Base-by-base conservation (phyloP, 106 monocot species). In the Dioscorea alata region DNA sequence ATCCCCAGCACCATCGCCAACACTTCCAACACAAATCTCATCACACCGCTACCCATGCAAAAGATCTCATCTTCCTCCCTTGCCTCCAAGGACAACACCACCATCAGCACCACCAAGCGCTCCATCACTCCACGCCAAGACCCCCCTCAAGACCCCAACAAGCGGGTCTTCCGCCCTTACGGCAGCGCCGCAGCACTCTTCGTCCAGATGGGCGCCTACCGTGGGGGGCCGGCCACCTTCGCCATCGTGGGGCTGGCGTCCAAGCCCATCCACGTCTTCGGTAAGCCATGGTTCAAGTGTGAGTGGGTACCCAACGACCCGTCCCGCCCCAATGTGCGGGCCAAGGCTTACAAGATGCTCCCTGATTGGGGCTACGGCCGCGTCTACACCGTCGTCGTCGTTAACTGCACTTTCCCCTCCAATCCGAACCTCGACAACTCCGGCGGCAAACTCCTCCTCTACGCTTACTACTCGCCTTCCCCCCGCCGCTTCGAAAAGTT, bases 321-420 rank as follows among this genome's bases (percentile, higher is more conserved):
- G 33, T 62, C 71, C 25, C 22, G 10, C 16, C 63, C 79, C 12
- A 14, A 82, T 19, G 20, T 78, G 63, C 68, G 82, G 13, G 69
- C 85, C 69, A 86, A 82, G 82, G 84, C 82, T 42, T 85, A 75
- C 79, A 87, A 81, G 69, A 85, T 90, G 63, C 83, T 90, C 57
- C 94, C 94, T 4, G 94, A 94, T 62, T 94, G 94, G 94, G 94
- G 94, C 73, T 94, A 88, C 68, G 94, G 94, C 69, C 87, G 83
- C 22, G 87, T 94, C 56, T 94, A 94, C 87, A 94, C 94, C 28
- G 88, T 81, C 35, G 94, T 94, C 69, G 77, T 94, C 70, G 94
- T 94, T 50, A 94, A 94, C 77, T 94, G 94, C 85, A 94, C 94
- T 16, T 94, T 94, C 79, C 51, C 82, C 33, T 18, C 64, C 13